Evolutionary conservation across 306 rosid species (phyloP).

Genomic region (Fragaria ananassa): DNA sequence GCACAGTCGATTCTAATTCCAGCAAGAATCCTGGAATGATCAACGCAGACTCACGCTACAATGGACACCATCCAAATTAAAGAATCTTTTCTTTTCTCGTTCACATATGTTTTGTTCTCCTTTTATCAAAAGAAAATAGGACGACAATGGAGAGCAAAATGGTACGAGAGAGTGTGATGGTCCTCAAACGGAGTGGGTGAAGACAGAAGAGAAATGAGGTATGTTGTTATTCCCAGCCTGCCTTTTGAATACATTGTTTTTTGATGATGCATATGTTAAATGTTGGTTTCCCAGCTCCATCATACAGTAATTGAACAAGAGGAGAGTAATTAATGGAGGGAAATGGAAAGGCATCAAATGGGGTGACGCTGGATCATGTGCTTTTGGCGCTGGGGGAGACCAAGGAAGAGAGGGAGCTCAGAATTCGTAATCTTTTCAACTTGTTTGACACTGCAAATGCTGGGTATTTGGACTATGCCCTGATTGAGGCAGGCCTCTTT

Average conservation of each 20-base stretch:
- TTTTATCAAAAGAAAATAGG: no score
- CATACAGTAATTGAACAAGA: neutral
- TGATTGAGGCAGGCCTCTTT: slow-evolving; percentile 64
- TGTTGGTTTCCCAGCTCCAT: neutral
- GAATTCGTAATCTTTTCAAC: slow-evolving; percentile 55
- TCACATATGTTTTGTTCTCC: neutral
- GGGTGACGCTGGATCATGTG: slow-evolving; percentile 76
- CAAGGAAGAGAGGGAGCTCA: slow-evolving; percentile 61
- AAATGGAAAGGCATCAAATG: slow-evolving; percentile 18
- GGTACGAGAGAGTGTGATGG: neutral
- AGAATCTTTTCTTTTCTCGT: neutral
- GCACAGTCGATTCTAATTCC: neutral
- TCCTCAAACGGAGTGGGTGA: no score
- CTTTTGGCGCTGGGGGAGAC: slow-evolving; percentile 71
- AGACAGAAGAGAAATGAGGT: slow-evolving; percentile 6
- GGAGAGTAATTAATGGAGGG: neutral
- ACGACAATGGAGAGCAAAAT: neutral
- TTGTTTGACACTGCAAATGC: slow-evolving; percentile 60
- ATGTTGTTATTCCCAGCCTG: neutral
- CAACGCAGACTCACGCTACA: slow-evolving; percentile 6
- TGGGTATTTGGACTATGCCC: slow-evolving; percentile 55
- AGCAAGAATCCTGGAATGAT: neutral
- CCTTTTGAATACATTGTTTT: neutral
- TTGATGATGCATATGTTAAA: neutral
- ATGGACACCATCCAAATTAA: neutral